A percentile compares a stretch with the other conserved stretches of the same genome.
Evolutionary conservation across 192 early-diverging fungal genomes (phyloP).

Genomic region (Phlyctochytrium arcticum): DNA sequence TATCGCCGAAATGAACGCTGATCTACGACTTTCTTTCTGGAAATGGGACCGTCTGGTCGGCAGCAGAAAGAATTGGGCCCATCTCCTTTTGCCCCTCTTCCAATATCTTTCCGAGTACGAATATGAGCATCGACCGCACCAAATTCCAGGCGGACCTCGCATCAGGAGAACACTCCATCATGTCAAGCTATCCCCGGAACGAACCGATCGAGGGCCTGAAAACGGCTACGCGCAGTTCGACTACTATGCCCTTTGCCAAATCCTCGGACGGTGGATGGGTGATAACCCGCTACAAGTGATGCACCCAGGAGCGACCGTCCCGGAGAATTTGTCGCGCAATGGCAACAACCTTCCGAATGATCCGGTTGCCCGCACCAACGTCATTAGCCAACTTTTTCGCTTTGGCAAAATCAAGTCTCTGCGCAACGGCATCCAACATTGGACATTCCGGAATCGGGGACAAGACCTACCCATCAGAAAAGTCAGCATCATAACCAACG

Average conservation of each 20-base stretch:
- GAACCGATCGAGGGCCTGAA: background rate
- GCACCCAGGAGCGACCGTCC: background rate
- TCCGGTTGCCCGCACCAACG: background rate
- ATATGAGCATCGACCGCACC: background rate
- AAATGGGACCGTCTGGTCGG: background rate
- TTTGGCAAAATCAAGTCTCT: background rate
- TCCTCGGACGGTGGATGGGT: background rate
- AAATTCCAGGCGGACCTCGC: background rate
- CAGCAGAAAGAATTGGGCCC: background rate
- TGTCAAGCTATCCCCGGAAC: background rate
- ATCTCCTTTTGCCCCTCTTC: background rate
- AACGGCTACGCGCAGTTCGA: background rate
- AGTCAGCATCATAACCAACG: background rate
- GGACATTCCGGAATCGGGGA: no score
- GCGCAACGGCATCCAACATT: no score
- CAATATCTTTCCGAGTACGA: constrained; percentile 1
- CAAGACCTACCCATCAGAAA: background rate
- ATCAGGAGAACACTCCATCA: background rate
- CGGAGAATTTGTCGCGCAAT: background rate
- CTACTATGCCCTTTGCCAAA: background rate
- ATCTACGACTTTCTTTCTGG: background rate
- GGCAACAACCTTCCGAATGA: background rate
- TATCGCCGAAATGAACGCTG: background rate
- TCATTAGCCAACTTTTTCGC: background rate
- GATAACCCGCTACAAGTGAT: background rate